phyloP scores from a whole-genome alignment of 2,329 filamentous ascomycete genomes.

The Stagonosporopsis rhizophila region DNA sequence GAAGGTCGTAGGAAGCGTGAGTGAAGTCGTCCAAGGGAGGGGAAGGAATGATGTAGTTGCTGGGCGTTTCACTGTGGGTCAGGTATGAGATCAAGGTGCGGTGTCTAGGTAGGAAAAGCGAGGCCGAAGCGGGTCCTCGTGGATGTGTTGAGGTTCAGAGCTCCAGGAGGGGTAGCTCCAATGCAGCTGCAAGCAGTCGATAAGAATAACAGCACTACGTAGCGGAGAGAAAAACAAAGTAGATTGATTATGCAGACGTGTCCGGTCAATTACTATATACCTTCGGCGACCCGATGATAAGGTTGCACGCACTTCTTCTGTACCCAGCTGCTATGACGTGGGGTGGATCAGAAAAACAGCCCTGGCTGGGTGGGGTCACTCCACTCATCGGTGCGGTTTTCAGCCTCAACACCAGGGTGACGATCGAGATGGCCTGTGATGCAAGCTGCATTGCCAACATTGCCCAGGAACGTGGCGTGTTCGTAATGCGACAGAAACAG shows the following conservation, averaged over 20 bases:
- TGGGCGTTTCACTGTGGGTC: conserved; percentile 26
- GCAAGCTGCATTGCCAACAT: not conserved
- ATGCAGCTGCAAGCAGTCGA: conserved; percentile 1
- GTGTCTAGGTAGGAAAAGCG: conserved; percentile 26
- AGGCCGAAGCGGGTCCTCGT: conserved; percentile 29
- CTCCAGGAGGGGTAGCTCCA: conserved; percentile 23
- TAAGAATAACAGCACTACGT: not conserved
- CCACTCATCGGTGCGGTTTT: conserved; percentile 11
- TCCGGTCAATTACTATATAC: conserved; percentile 16
- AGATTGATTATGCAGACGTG: not conserved
- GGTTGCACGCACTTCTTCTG: conserved; percentile 7
- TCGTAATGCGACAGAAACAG: not conserved
- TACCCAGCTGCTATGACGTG: conserved; percentile 19
- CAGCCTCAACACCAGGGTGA: conserved; percentile 17
- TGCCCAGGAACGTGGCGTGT: too few relatives aligned
- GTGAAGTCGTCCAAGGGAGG: conserved; percentile 7
- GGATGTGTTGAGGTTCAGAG: conserved; percentile 31
- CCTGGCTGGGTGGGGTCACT: conserved; percentile 16
- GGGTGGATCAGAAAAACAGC: conserved; percentile 9
- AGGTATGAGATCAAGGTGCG: conserved; percentile 36
- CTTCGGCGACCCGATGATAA: conserved; percentile 17
- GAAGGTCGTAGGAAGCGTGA: conserved; percentile 10
- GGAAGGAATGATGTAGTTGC: conserved; percentile 14
- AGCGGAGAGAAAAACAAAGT: conserved; percentile 3
- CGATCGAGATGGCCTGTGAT: conserved; percentile 6